phyloP scores from a whole-genome alignment of 2,329 filamentous ascomycete genomes.

The Botryotinia convoluta region DNA sequence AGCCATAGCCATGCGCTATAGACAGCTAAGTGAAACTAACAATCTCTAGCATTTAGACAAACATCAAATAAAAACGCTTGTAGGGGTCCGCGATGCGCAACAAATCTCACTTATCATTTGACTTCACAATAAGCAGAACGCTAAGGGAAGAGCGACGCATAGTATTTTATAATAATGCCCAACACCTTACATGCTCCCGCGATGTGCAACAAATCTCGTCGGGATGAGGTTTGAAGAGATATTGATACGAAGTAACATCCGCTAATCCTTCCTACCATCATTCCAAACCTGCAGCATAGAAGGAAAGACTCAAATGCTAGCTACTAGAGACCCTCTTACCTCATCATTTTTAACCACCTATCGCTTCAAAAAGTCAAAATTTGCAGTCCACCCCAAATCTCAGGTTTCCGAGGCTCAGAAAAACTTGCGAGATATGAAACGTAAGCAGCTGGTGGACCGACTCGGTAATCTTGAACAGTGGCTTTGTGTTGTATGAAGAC shows the following conservation, averaged over 20 bases:
- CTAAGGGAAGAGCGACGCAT: neutral
- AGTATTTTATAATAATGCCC: neutral
- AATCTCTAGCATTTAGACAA: neutral
- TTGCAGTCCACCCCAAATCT: accelerated
- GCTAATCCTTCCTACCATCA: neutral
- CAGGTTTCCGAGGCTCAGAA: neutral
- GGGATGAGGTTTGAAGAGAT: neutral
- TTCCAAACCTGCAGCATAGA: neutral
- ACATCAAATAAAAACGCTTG: neutral
- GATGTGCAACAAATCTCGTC: neutral
- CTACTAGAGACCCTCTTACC: neutral
- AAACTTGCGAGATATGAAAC: neutral
- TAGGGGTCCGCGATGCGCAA: neutral
- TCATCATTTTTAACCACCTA: neutral
- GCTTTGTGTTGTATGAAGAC: neutral
- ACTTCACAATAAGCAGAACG: neutral
- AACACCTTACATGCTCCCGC: neutral
- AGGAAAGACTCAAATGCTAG: neutral
- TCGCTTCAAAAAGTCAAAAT: neutral
- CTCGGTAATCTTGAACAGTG: neutral
- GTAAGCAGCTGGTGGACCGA: neutral
- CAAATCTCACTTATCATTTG: neutral
- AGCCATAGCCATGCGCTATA: neutral
- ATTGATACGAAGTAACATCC: neutral
- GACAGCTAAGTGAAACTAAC: neutral